phyloP scores from a whole-genome alignment of 2,329 filamentous ascomycete genomes.

The Aspergillus candidus region DNA sequence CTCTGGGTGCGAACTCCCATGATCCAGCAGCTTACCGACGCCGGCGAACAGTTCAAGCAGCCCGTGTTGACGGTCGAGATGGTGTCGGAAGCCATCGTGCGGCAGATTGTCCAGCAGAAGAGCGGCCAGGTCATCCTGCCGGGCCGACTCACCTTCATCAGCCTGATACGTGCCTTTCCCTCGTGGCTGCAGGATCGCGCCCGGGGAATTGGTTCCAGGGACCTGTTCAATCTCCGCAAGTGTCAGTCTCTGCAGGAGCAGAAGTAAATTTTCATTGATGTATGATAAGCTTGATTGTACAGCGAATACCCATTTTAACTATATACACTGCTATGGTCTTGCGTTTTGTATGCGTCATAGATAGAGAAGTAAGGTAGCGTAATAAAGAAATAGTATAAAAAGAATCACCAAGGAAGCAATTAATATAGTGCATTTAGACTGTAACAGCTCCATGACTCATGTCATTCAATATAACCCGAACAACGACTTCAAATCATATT shows the following conservation, averaged over 20 bases:
- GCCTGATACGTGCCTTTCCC: slow-evolving; percentile 30
- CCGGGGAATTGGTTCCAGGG: slow-evolving; percentile 22
- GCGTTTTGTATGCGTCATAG: neutral
- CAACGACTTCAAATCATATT: no score
- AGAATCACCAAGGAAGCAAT: no score
- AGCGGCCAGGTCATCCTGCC: slow-evolving; percentile 48
- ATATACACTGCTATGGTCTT: neutral
- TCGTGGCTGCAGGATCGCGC: slow-evolving; percentile 44
- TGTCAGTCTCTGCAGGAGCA: slow-evolving; percentile 11
- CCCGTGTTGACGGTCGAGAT: slow-evolving; percentile 31
- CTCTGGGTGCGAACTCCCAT: slow-evolving; percentile 48
- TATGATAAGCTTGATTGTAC: neutral
- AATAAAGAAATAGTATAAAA: no score
- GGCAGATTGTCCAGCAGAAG: slow-evolving; percentile 45
- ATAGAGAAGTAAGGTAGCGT: no score
- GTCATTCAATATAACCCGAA: no score
- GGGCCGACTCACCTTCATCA: slow-evolving; percentile 22
- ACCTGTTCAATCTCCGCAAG: slow-evolving; percentile 19
- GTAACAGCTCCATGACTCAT: no score
- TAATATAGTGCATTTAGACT: no score
- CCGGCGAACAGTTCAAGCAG: slow-evolving; percentile 27
- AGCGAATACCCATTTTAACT: neutral
- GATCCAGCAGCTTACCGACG: slow-evolving; percentile 32
- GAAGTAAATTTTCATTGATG: neutral
- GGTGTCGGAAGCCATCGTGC: slow-evolving; percentile 46